A percentile compares a stretch with the other conserved stretches of the same genome.
phyloP scores from a whole-genome alignment of 2,329 filamentous ascomycete genomes.

The Fusarium buxicola region DNA sequence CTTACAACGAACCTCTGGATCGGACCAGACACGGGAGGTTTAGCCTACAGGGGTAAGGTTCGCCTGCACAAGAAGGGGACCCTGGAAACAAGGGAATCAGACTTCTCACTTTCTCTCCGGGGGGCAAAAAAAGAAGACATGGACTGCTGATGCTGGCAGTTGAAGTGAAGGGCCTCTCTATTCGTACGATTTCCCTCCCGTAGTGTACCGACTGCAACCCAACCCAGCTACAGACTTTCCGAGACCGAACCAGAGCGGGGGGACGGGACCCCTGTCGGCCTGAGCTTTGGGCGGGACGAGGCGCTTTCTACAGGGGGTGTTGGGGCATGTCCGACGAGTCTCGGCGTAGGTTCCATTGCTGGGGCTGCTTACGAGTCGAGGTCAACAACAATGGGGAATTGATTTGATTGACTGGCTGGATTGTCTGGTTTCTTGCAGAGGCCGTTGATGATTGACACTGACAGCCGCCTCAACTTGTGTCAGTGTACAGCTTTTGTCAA shows the following conservation, averaged over 20 bases:
- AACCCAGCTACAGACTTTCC: neutral
- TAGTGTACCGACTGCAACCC: conserved; percentile 16
- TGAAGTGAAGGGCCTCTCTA: neutral
- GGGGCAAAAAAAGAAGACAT: neutral
- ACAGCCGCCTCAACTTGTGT: conserved; percentile 11
- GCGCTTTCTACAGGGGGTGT: conserved; percentile 3
- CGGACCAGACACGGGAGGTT: conserved; percentile 42
- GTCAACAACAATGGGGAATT: neutral
- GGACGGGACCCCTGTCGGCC: conserved; percentile 1
- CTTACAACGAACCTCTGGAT: conserved; percentile 39
- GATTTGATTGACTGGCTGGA: no score
- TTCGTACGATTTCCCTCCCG: neutral
- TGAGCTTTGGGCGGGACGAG: conserved; percentile 15
- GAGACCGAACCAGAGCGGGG: neutral
- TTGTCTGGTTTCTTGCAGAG: neutral
- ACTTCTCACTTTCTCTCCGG: conserved; percentile 2
- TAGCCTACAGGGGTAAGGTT: conserved; percentile 36
- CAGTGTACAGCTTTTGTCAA: conserved; percentile 15
- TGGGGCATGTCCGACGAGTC: conserved; percentile 10
- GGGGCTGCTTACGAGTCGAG: neutral
- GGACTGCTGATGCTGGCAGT: neutral
- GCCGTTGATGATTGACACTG: conserved; percentile 17
- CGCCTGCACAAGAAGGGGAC: neutral
- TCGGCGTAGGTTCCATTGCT: conserved; percentile 3
- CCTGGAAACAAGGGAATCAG: conserved; percentile 2